These are phyloP conservation scores for Lipomyces yamanashiensis DNA, from an alignment of 805 yeast species.

Conservation along the genomic window DNA sequence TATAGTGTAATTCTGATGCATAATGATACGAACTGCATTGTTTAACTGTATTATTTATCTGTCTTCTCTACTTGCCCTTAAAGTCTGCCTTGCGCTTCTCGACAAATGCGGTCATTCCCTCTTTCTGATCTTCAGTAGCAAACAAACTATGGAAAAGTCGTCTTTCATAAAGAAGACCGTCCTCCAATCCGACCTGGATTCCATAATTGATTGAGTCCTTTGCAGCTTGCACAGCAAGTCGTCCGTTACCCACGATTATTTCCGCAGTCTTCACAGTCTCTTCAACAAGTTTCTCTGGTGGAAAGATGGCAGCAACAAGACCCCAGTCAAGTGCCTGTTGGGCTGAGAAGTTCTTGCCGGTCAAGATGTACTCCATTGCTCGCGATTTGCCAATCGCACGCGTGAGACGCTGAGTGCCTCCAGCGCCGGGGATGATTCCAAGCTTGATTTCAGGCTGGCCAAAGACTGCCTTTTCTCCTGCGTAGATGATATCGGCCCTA, in stretches of 20 bases:
- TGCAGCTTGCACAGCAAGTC: constrained; percentile 53
- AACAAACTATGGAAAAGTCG: constrained; percentile 53
- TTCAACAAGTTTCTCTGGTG: constrained; percentile 49
- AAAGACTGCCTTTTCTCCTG: constrained; percentile 54
- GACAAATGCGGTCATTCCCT: constrained; percentile 58
- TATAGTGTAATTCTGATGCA: too few species aligned
- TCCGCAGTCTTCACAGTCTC: constrained; percentile 54
- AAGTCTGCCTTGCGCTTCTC: constrained; percentile 42
- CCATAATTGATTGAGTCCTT: constrained; percentile 53
- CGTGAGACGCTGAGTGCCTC: constrained; percentile 59
- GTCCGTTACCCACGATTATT: constrained; percentile 50
- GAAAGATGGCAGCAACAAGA: constrained; percentile 51
- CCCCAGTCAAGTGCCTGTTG: constrained; percentile 56
- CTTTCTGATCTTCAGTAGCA: constrained; percentile 54
- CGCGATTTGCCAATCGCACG: constrained; percentile 55
- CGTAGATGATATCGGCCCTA: constrained; percentile 55
- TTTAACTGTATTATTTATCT: not conserved
- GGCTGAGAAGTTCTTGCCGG: constrained; percentile 54
- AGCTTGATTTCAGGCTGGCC: constrained; percentile 62
- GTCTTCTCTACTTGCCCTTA: constrained; percentile 26
- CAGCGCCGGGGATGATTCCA: constrained; percentile 57
- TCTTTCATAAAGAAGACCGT: constrained; percentile 53
- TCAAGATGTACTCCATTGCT: constrained; percentile 56
- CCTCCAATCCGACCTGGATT: constrained; percentile 46
- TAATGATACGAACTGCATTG: not conserved